Evolutionary conservation across 2,329 filamentous ascomycete species (phyloP).

Genomic region (Aotearoamyces nothofagi): DNA sequence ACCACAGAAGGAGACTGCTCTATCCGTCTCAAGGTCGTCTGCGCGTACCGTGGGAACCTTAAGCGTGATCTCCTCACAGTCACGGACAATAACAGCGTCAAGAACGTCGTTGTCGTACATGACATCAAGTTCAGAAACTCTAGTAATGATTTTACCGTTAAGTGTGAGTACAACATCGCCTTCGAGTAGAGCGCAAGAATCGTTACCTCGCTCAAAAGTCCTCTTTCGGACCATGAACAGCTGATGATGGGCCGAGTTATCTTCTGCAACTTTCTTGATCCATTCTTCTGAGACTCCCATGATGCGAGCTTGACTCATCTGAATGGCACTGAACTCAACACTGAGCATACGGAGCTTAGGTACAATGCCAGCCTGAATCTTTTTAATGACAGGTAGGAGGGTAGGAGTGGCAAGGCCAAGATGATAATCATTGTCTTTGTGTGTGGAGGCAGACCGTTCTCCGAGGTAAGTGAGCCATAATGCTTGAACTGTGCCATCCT

Average conservation of each 20-base stretch:
- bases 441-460: slow-evolving; percentile 62
- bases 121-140: slow-evolving; percentile 81
- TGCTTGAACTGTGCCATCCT: slow-evolving; percentile 86
- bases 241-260: slow-evolving; percentile 86
- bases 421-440: slow-evolving; percentile 92
- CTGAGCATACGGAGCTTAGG: slow-evolving; percentile 83
- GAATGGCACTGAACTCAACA: slow-evolving; percentile 86
- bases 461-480: slow-evolving; percentile 95
- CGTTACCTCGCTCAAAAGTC: slow-evolving; percentile 47
- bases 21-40: slow-evolving; percentile 81
- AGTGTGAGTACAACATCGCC: slow-evolving; percentile 86
- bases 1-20: slow-evolving; percentile 87
- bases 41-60: slow-evolving; percentile 75
- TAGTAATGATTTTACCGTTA: slow-evolving; percentile 84
- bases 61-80: slow-evolving; percentile 64
- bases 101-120: slow-evolving; percentile 86
- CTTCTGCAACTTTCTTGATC: slow-evolving; percentile 79
- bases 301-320: slow-evolving; percentile 91
- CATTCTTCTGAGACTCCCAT: slow-evolving; percentile 96
- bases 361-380: slow-evolving; percentile 65
- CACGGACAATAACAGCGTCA: slow-evolving; percentile 74
- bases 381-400: slow-evolving; percentile 71
- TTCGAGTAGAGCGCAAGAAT: slow-evolving; percentile 55
- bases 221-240: slow-evolving; percentile 98
- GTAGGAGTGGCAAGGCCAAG: slow-evolving; percentile 82